Base-by-base conservation (phyloP, 2,329 filamentous ascomycete species). In the Botrytis deweyae region DNA sequence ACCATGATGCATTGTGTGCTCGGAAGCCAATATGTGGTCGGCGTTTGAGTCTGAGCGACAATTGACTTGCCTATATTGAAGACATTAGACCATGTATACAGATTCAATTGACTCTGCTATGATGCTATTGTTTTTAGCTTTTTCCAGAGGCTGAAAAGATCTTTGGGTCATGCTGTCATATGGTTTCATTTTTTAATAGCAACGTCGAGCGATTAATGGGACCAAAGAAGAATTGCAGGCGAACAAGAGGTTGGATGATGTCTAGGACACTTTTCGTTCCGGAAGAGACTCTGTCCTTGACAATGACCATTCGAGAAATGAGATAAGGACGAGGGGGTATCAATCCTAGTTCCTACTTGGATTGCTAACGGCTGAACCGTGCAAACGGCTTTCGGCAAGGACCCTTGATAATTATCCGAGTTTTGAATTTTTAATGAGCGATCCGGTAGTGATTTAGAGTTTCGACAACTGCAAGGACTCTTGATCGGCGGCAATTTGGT, bases 401-500 rank as follows among this genome's bases (percentile, higher is more conserved):
- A 72, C 71, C 71, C 71, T 72, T 29, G 63, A 68, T 52, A 67
- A 40, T 70, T 67, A 72, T 38, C 61, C 46, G 61, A 72, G 62
- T 67, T 61, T 67, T 67, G 63, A 40, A 59, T 61, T 59, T 67
- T 59, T 67, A 40, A 67, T 67, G 70, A 64, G 58, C 64, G 64
- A 72, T 72, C 71, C 63, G 63, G 62, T 58, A 44, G 20, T 20
- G 58, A 62, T 72, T 66, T 72, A 72, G 46, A 72, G 46, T 67
- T 68, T 67, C 38, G 52, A 70, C 52, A 44, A 38, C 42, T 70
- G 71, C 71, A 59, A 40, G 63, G 63, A 29, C 46, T 55, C 16
- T 38, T 67, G 66, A 20, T 68, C 36, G 49, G 65, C 66, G 66
- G 33, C 66, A 68, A 55, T 68, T 55, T 55, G 16, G 46, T 68